Evolutionary conservation across 2,329 filamentous ascomycete species (phyloP), one percentile per base, ranked within the genome.

Genomic region (Chrysoporthe cubensis): DNA sequence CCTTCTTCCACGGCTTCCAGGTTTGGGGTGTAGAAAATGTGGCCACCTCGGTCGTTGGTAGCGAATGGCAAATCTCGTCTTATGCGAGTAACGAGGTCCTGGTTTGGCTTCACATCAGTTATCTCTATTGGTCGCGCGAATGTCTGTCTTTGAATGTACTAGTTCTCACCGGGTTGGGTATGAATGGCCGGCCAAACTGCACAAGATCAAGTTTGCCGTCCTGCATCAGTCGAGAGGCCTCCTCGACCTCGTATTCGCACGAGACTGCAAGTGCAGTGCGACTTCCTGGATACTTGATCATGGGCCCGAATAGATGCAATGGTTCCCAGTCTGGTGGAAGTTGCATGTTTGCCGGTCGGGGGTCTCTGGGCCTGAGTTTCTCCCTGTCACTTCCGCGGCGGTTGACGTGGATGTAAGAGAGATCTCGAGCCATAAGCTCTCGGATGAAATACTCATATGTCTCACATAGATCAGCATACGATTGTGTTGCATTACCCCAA

Each of bases 401-500:
- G 11, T 57, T 59, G 8, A 87, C 66, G 74, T 86, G 84, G 37
- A 85, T 71, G 74, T 83, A 87, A 1, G 83, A 80, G 21, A 88
- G 77, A 13, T 80, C 78, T 8, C 86, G 74, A 34, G 76, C 72
- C 52, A 82, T 80, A 59, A 85, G 76, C 52, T 81, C 78, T 64
- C 76, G 71, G 64, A 85, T 77, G 21, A 87, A 72, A 69, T 87
- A 76, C 7, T 74, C 77, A 73, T 87, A 88, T 4, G 48, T 43
- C 48, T 65, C 50, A 21, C 54, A 34, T 14, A 70, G 56, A 34
- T 67, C 64, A 3, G 52, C 58, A 11, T 43, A 69, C 1, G 18
- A 44, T 2, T 65, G 63, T 1, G 54, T 26, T 82, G 87, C 82
- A 61, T 81, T 80, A 66, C 87, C 83, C 76, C 83, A 86, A 14